Conservation (phyloP, 768 basidiomycete genomes). For the Tulasnella sp. region DNA sequence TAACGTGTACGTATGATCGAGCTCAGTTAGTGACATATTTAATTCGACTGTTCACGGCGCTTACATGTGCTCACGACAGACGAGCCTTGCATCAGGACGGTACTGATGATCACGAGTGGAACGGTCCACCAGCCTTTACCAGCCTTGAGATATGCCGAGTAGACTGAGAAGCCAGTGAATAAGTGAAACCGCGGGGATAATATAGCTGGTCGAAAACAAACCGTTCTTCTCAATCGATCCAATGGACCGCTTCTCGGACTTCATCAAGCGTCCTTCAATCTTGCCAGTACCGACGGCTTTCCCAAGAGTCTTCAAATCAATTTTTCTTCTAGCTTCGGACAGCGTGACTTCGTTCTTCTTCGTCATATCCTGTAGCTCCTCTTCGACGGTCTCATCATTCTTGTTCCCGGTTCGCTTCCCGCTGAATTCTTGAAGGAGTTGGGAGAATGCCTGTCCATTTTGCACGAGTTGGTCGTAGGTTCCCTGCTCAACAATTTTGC, state of each 20-base stretch:
- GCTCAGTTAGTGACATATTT: conserved; percentile 46
- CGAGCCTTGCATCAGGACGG: conserved; percentile 55
- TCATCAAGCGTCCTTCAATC: conserved; percentile 64
- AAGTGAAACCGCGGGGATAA: background rate
- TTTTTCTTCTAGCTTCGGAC: conserved; percentile 44
- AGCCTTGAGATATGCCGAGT: conserved; percentile 56
- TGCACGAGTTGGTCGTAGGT: conserved; percentile 52
- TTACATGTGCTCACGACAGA: conserved; percentile 11
- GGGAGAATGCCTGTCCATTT: conserved; percentile 49
- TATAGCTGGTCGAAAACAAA: background rate
- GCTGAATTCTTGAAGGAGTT: conserved; percentile 60
- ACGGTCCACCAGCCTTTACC: conserved; percentile 51
- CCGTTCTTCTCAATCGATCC: conserved; percentile 54
- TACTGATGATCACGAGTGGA: conserved; percentile 51
- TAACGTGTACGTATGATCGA: background rate
- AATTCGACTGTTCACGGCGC: background rate
- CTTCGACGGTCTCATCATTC: conserved; percentile 35
- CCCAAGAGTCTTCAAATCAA: conserved; percentile 37
- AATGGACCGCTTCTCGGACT: conserved; percentile 60
- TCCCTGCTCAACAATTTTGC: conserved; percentile 48
- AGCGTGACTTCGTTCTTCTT: conserved; percentile 32
- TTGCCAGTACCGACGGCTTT: conserved; percentile 55
- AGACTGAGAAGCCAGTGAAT: conserved; percentile 43
- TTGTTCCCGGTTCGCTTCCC: conserved; percentile 37
- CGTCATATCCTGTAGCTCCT: conserved; percentile 30